Conservation (phyloP, 2,329 filamentous ascomycete genomes). For the Monilinia polystroma region DNA sequence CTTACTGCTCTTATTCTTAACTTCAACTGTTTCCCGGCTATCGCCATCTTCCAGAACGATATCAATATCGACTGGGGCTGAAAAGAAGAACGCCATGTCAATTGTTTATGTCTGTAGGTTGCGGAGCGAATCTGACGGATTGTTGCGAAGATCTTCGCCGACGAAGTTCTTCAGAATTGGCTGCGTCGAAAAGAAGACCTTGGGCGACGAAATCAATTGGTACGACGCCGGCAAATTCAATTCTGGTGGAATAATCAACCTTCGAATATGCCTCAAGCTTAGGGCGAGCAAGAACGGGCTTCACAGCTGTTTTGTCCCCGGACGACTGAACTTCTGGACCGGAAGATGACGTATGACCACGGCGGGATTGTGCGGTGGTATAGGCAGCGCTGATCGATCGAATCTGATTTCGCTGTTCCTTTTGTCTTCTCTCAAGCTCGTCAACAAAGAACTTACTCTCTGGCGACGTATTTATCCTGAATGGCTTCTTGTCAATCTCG, state of each 20-base stretch:
- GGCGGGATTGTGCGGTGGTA: background rate
- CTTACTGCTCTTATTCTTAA: constrained; percentile 97
- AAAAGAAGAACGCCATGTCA: constrained; percentile 94
- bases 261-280: background rate
- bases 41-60: constrained; percentile 95
- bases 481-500: background rate
- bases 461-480: no score
- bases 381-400: background rate
- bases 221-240: background rate
- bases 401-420: no score
- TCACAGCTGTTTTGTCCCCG: no score
- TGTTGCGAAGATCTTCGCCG: background rate
- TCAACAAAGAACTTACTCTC: background rate
- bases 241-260: background rate
- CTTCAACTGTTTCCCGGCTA: constrained; percentile 91
- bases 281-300: background rate
- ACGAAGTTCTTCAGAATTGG: background rate
- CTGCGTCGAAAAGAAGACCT: background rate
- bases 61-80: constrained; percentile 97
- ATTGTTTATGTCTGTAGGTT: background rate
- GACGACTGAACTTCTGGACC: background rate
- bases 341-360: background rate
- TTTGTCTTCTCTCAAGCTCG: background rate
- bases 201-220: background rate
- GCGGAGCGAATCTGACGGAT: background rate